phyloP scores from a whole-genome alignment of 1,284 basidiomycete species.

The Cerioporus squamosus region DNA sequence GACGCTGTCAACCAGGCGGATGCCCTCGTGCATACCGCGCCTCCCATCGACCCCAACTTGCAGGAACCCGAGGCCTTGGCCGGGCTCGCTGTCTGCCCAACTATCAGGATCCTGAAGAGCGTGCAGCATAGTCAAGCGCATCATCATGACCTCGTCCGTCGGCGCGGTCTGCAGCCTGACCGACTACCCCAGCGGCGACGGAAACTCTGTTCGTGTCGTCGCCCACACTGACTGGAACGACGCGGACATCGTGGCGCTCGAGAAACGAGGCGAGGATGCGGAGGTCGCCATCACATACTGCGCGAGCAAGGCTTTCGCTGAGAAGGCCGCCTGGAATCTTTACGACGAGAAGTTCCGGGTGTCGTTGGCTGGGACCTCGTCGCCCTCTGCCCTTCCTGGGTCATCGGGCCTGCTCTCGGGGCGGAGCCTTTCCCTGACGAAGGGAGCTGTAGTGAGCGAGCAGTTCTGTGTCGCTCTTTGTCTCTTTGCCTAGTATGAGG shows the following conservation, averaged over 20 bases:
- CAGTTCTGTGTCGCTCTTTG: no score
- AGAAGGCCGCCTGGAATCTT: constrained; percentile 13
- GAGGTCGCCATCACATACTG: constrained; percentile 17
- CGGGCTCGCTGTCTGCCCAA: constrained; percentile 67
- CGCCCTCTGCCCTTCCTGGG: constrained; percentile 2
- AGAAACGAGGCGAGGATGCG: constrained; percentile 14
- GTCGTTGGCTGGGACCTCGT: constrained; percentile 9
- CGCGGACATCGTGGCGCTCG: constrained; percentile 13
- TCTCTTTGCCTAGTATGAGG: no score
- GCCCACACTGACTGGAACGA: constrained; percentile 29
- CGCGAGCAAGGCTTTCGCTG: constrained; percentile 15
- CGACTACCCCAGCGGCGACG: no score
- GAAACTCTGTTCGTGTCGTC: neutral
- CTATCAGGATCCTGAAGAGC: constrained; percentile 51
- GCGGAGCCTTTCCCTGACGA: no score
- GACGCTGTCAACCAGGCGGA: constrained; percentile 45
- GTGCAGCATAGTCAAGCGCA: constrained; percentile 16
- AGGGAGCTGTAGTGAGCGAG: no score
- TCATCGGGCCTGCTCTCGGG: constrained; percentile 1
- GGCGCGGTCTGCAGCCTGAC: constrained; percentile 10
- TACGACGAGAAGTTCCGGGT: neutral
- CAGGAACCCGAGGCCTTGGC: constrained; percentile 47
- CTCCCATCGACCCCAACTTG: constrained; percentile 34
- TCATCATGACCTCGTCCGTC: constrained; percentile 20
- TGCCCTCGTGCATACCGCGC: constrained; percentile 47